Base-by-base conservation (phyloP, 106 monocot species). In the Dioscorea zingiberensis region DNA sequence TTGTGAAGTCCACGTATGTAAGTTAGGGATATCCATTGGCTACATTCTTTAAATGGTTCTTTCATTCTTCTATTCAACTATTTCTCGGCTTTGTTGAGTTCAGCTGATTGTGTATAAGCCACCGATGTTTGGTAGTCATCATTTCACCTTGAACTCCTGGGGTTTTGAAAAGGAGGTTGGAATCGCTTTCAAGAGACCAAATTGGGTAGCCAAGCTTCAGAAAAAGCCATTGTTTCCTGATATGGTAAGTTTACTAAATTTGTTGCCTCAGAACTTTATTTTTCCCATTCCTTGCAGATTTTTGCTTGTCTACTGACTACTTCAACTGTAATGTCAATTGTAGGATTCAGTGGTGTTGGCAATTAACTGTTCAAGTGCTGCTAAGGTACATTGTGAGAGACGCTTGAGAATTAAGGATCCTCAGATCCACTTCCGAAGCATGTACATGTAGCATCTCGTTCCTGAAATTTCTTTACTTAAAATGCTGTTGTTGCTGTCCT, bases 1-100 rank as follows among this genome's bases (percentile, higher is more conserved):
- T 59, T 38, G 55, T 54, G 75, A 78, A 73, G 72, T 78, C 67
- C 98, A 98, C 66, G 97, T 92, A 92, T 89, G 97, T 82, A 93
- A 93, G 88, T 98, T 57, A 68, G 48, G n/a, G 56, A 66, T 38
- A 45, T 68, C 21, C 58, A 11, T 3, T 62, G 17, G 68, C 48
- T 27, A 4, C 46, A 14, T 55, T 60, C 60, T 59, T 59, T 18
- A 60, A 25, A 54, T 19, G 59, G 22, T 44, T 26, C 48, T 21
- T 44, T 30, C 26, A 68, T 16, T 54, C 51, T 49, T 15, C 56
- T 17, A 24, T 38, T 58, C 55, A 58, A 65, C 27, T 25, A 18
- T 54, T 54, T 55, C 51, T 18, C 4, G 7, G 51, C 7, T 49
- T 66, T 68, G 19, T 49, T 88, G 57, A 18, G 62, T 64, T 67